phyloP scores from a whole-genome alignment of 495 filamentous ascomycete genomes.

The Xanthoparmelia taractica region DNA sequence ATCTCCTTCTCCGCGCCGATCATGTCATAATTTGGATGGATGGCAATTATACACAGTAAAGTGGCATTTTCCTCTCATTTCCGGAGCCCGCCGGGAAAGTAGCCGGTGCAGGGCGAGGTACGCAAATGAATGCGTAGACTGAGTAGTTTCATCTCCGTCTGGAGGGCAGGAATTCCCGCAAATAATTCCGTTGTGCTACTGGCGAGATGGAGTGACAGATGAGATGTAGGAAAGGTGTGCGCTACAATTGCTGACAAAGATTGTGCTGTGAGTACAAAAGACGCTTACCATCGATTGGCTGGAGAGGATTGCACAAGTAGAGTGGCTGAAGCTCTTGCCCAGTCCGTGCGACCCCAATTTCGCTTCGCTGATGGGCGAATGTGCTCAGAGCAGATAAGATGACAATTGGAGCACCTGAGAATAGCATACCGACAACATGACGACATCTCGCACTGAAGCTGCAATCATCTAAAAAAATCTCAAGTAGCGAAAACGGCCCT shows the following conservation, averaged over 20 bases:
- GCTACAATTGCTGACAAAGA: neutral
- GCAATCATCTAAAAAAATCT: no score
- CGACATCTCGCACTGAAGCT: no score
- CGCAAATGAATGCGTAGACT: neutral
- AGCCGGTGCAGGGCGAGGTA: neutral
- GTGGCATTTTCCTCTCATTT: neutral
- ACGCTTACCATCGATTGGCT: neutral
- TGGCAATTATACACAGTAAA: no score
- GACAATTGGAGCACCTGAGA: no score
- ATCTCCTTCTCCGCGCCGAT: no score
- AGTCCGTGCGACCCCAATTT: no score
- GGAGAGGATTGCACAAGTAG: neutral
- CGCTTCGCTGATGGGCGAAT: no score
- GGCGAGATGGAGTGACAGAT: neutral
- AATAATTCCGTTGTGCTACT: neutral
- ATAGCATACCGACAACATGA: no score
- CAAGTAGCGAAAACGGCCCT: neutral
- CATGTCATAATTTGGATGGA: no score
- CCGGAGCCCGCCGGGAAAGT: neutral
- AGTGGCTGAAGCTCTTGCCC: neutral
- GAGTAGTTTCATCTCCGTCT: neutral
- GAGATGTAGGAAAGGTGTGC: neutral
- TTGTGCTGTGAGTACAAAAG: neutral
- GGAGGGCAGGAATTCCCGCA: neutral
- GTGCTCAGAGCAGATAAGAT: no score